Base-by-base conservation (phyloP, 306 rosid species). In the Cucurbita argyrosperma region DNA sequence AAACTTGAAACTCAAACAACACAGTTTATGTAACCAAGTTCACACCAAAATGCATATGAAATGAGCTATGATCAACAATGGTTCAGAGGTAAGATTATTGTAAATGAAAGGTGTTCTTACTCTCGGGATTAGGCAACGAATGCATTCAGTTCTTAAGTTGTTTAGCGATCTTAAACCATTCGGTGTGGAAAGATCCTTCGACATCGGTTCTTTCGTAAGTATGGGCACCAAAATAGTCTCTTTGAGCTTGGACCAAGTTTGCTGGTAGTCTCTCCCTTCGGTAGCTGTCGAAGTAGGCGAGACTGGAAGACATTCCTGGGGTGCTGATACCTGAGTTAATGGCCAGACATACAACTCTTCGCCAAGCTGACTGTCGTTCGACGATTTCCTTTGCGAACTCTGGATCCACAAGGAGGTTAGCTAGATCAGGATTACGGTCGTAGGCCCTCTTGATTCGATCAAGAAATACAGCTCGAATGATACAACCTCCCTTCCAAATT, bases 401-500 rank as follows among this genome's bases (percentile, higher is more conserved):
- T 1, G 92, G 88, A 76, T 90, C 96, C 35, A 87, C 88, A 8
- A 90, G 87, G 82, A 90, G 82, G 72, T 87, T 90, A 0, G 96
- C 89, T 79, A 90, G 84, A 54, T 90, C 86, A 11, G 92, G 82
- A 72, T 90, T 87, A 74, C 96, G 85, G 77, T 90, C 83, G 77
- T 90, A 90, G 38, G 96, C 96, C 71, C 86, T 86, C 87, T 90
- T 90, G 78, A 90, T 90, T 79, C 96, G 84, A 65, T 90, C 96
- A 75, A 90, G 80, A 53, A 90, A 90, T 78, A 90, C 88, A 0
- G 96, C 96, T 11, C 92, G 70, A 51, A 87, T 90, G 46, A 90
- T 90, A 69, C 96, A 90, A 50, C 92, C 92, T 71, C 96, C 96
- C 80, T 90, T 90, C 96, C 96, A 87, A 79, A 90, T 87, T 78